Evolutionary conservation across 768 basidiomycete genomes (phyloP).

Genomic region (Boletus pseudopeckii): DNA sequence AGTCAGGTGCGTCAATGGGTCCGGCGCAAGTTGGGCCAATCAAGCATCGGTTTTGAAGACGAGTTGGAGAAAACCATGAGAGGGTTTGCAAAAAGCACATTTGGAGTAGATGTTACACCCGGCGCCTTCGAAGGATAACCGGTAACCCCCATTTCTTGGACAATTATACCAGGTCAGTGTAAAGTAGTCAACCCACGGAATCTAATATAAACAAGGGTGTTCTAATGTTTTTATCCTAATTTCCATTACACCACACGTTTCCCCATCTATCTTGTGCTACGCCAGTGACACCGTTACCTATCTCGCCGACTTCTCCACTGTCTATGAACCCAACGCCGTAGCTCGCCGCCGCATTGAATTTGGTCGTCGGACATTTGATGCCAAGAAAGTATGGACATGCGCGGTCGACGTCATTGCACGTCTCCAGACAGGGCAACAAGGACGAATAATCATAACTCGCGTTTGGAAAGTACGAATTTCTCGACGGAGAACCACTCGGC

Average conservation of each 20-base stretch:
- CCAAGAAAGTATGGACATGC: constrained; percentile 73
- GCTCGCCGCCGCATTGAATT: constrained; percentile 61
- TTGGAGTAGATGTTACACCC: constrained; percentile 72
- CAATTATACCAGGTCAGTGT: neutral
- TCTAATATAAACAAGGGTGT: neutral
- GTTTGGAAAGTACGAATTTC: constrained; percentile 49
- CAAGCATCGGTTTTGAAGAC: constrained; percentile 66
- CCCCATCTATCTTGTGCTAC: constrained; percentile 63
- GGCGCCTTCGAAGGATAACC: constrained; percentile 48
- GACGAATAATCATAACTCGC: constrained; percentile 48
- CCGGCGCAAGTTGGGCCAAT: constrained; percentile 37
- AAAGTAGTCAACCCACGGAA: too few species aligned
- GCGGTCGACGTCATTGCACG: constrained; percentile 68
- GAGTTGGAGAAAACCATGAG: constrained; percentile 74
- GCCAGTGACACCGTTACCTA: constrained; percentile 51
- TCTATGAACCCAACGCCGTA: constrained; percentile 80
- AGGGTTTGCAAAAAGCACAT: constrained; percentile 70
- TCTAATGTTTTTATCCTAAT: constrained; percentile 4
- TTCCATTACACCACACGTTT: constrained; percentile 72
- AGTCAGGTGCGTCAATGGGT: constrained; percentile 53
- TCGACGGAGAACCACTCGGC: constrained; percentile 36
- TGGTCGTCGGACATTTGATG: constrained; percentile 60
- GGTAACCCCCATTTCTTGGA: constrained; percentile 12
- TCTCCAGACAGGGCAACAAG: constrained; percentile 77
- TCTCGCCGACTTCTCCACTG: constrained; percentile 39